Base-by-base conservation (phyloP, 1,284 basidiomycete genomes). In the Mrakiaceae sp. region DNA sequence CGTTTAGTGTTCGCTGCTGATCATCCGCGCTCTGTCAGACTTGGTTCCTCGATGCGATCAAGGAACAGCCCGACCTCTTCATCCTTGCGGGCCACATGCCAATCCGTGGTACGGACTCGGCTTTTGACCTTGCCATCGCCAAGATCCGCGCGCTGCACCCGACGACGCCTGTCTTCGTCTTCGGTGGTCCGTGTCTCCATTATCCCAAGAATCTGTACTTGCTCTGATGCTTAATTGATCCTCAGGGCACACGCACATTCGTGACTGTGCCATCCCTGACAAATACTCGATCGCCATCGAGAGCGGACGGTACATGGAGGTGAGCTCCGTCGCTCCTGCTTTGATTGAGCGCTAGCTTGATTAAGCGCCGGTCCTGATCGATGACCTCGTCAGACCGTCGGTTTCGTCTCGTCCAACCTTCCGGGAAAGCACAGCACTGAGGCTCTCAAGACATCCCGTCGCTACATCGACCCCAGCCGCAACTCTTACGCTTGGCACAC, bases 251-350 rank as follows among this genome's bases (percentile, higher is more conserved):
- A 27, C 27, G 27, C 27, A 27, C 27, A 27, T 27, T 27, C 83
- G 88, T 63, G 87, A 90, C 72, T 91, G 88, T 74, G 71, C 81
- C 78, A 77, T 74, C 77, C 81, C 73, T 47, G 74, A 76, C 67
- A 70, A 68, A 27, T 66, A 72, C 14, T 74, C 73, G 9, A 76
- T 78, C 39, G 71, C 70, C 0, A 75, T 92, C 49, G 87, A 89
- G 70, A 88, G 87, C 63, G 90, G 90, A 56, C 80, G 87, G 40
- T 93, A 90, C 74, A 87, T 92, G 84, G 90, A 93, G 76, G 27
- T 27, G 27, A 27, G 27, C 27, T 27, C 27, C 27, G 27, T 27
- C 27, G 27, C 27, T 27, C 27, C 27, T 27, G 27, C 27, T 27
- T 27, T 27, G 27, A 27, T 27, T 27, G 27, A 27, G 27, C 27